These are phyloP conservation scores for Cyphellophora europaea DNA, from an alignment of 2,329 filamentous ascomycete species.

Conservation along the genomic window DNA sequence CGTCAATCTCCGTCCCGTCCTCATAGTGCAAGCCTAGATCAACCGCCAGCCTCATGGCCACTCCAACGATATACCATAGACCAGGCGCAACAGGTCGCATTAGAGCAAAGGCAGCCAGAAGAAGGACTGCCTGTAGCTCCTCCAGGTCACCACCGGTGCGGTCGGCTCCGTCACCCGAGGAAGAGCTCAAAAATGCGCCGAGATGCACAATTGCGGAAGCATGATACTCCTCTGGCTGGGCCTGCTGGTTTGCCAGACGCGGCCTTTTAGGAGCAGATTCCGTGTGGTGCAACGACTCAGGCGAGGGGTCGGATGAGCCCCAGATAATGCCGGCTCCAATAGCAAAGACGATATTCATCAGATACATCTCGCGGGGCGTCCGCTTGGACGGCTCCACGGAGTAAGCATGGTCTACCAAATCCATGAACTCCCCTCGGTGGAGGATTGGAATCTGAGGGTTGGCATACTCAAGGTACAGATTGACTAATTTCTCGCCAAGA, in stretches of 20 bases:
- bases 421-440: conserved; percentile 81
- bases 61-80: conserved; percentile 94
- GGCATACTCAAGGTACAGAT: conserved; percentile 88
- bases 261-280: conserved; percentile 32
- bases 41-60: conserved; percentile 80
- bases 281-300: conserved; percentile 21
- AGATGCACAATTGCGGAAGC: conserved; percentile 88
- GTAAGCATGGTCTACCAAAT: conserved; percentile 77
- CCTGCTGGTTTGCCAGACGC: conserved; percentile 51
- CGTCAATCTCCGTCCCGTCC: conserved; percentile 61
- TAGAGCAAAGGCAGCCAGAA: conserved; percentile 85
- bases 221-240: conserved; percentile 90
- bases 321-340: conserved; percentile 92
- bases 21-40: conserved; percentile 91
- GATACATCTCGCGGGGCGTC: conserved; percentile 75
- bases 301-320: conserved; percentile 17
- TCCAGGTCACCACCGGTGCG: conserved; percentile 82
- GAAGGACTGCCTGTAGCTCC: conserved; percentile 83
- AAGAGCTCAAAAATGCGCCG: conserved; percentile 70
- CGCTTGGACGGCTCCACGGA: conserved; percentile 55
- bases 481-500: conserved; percentile 62
- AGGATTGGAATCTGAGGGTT: conserved; percentile 94
- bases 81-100: conserved; percentile 86
- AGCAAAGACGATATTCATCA: conserved; percentile 94
- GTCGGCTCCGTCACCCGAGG: conserved; percentile 45